Base-by-base conservation (phyloP, 2,329 filamentous ascomycete genomes). In the Didymosphaeria variabile region DNA sequence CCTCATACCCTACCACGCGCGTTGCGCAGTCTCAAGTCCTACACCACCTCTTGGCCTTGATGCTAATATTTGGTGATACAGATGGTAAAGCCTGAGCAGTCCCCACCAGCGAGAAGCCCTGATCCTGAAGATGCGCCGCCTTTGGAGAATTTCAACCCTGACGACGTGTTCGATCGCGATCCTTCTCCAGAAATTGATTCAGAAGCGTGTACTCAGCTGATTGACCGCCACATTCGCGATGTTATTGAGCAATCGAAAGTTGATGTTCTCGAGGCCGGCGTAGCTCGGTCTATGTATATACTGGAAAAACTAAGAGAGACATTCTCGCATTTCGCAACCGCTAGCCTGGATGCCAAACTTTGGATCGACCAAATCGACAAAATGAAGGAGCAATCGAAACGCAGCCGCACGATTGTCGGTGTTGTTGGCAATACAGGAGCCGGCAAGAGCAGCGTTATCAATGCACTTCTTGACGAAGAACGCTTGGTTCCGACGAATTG, bases 381-480 rank as follows among this genome's bases (percentile, higher is more conserved):
- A 2, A 69, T 85, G 0, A 71, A 77, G 31, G 72, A 78, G 2
- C 78, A 80, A 54, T 76, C 79, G 3, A 68, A 69, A 5, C 75
- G 74, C 29, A 82, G 81, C 12, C 76, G 78, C 17, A 80, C 81
- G 1, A 79, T 89, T 0, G 79, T 90, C 19, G 87, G 87, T 6
- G 84, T 90, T 0, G 83, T 88, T 2, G 88, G 87, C 0, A 86
- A 84, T 57, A 90, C 88, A 0, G 87, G 87, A 0, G 83, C 85
- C 1, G 88, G 88, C 0, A 90, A 90, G 68, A 86, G 83, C 21
- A 87, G 84, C 1, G 78, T 89, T 0, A 88, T 90, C 71, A 90
- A 90, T 67, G 87, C 87, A 0, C 69, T 90, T 36, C 78, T 90
- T 0, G 86, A 89, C 32, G 85, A 90, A 66, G 86, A 89, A 63